phyloP scores from a whole-genome alignment of 352 stramenopile genomes.

The Phytopythium ostracodes region DNA sequence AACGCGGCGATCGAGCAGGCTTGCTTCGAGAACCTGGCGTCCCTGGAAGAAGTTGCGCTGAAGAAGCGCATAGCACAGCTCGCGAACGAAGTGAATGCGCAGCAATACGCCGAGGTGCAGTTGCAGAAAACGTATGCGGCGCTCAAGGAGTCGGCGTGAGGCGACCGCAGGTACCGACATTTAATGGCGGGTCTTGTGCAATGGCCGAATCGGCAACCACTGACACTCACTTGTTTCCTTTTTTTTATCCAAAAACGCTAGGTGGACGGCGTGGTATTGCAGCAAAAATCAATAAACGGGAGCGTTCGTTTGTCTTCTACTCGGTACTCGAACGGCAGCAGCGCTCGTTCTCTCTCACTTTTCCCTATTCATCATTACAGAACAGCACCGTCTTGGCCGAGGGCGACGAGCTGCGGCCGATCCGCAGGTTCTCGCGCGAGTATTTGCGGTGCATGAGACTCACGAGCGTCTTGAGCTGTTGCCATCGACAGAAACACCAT shows the following conservation, averaged over 20 bases:
- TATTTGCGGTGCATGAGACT: conserved; percentile 86
- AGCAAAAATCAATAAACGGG: conserved; percentile 4
- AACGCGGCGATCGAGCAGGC: conserved; percentile 60
- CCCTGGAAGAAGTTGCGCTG: conserved; percentile 52
- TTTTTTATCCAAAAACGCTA: background rate
- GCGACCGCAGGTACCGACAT: conserved; percentile 4
- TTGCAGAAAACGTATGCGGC: conserved; percentile 76
- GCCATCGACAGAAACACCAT: background rate
- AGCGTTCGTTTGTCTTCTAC: background rate
- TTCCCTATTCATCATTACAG: conserved; percentile 20
- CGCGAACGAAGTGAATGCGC: conserved; percentile 69
- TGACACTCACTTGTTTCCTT: background rate
- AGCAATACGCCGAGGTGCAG: conserved; percentile 71
- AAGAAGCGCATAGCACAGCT: conserved; percentile 58
- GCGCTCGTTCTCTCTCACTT: background rate
- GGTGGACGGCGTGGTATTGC: background rate
- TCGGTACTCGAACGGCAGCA: background rate
- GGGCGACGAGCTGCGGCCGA: conserved; percentile 40
- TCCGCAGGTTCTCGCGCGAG: conserved; percentile 68
- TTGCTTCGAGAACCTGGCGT: conserved; percentile 59
- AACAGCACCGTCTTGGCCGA: conserved; percentile 45
- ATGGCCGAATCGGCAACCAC: background rate
- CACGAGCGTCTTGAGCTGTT: conserved; percentile 74
- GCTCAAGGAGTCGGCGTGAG: conserved; percentile 28
- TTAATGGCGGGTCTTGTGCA: too few relatives aligned